A percentile compares a stretch with the other conserved stretches of the same genome.
Conservation (phyloP, 108 stramenopile species). For the Pelagomonas calceolata region DNA sequence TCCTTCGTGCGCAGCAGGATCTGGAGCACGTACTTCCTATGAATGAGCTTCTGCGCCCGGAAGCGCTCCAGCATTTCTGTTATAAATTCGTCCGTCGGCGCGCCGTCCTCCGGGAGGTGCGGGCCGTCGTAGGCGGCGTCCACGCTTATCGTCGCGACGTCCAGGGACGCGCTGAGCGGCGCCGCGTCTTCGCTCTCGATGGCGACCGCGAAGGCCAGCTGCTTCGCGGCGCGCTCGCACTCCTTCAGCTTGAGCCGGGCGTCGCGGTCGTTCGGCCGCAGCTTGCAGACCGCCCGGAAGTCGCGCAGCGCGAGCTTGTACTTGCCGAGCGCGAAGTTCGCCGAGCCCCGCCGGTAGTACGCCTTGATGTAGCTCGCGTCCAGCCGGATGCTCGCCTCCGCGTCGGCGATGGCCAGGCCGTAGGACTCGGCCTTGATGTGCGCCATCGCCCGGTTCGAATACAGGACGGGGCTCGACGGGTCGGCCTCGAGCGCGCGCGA, state of each 20-base stretch:
- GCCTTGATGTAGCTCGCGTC: constrained; percentile 87
- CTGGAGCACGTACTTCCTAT: constrained; percentile 28
- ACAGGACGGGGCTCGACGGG: background rate
- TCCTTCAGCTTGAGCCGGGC: constrained; percentile 66
- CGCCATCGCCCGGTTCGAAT: background rate
- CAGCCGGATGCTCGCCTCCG: constrained; percentile 67
- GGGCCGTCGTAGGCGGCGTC: constrained; percentile 74
- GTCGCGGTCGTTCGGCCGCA: constrained; percentile 43
- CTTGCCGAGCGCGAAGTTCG: constrained; percentile 85
- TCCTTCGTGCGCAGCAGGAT: constrained; percentile 49
- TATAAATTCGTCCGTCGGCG: constrained; percentile 57
- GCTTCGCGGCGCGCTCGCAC: constrained; percentile 77
- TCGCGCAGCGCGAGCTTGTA: constrained; percentile 85
- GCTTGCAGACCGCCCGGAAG: constrained; percentile 60
- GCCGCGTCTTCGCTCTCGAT: constrained; percentile 67
- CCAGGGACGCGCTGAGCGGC: constrained; percentile 60
- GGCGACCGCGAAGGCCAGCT: constrained; percentile 77
- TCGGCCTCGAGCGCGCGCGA: background rate
- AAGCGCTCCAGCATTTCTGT: constrained; percentile 68
- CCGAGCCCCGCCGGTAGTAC: constrained; percentile 90
- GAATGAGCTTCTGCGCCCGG: constrained; percentile 63
- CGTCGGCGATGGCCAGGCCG: constrained; percentile 86
- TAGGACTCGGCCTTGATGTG: background rate
- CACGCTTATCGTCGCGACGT: constrained; percentile 50
- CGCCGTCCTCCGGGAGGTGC: constrained; percentile 47